Base-by-base conservation (phyloP, 2,329 filamentous ascomycete genomes). In the Clarireedia monteithiana region DNA sequence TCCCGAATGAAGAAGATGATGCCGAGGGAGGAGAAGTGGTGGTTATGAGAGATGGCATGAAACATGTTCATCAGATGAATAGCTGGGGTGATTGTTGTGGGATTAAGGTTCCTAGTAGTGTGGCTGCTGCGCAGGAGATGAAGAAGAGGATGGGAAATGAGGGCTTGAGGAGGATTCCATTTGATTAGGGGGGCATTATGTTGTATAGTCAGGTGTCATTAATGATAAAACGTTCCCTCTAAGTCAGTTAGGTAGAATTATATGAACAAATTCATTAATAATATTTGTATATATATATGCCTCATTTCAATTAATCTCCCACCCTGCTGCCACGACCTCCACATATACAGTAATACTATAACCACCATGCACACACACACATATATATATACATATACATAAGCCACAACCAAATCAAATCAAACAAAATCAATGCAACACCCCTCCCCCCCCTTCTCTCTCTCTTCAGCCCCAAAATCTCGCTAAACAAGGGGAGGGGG, bases 31-130 rank as follows among this genome's bases (percentile, higher is more conserved):
- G 81, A 0, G 82, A 83, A 57, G 79, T 82, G n/a, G 74, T 83
- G 26, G 80, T 85, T 26, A 82, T 85, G 60, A 78, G 81, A 56
- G 81, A 84, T 62, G 84, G 82, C 27, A 81, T 84, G 72, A 81
- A 78, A 63, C 86, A 91, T 71, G 80, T 85, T 59, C 87, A 94
- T 71, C 81, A 85, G 50, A 80, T 81, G 48, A 82, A 77, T 55
- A 83, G 82, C 23, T 99, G 94, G 89, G 92, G 92, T 5, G 94
- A 99, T 71, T 99, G 94, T 71, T 99, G 94, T 69, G 94, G 94
- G 26, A 99, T 99, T 72, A 92, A 95, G 66, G 94, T 99, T 15
- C 95, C 94, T 0, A 96, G 91, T 68, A 92, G 90, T 53, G 80
- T 97, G 56, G 95, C 91, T 27, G 95, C 94, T 0, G 89, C 89